Percentiles rank a stretch among this genome's conserved stretches.
Conservation (phyloP, 306 rosid species). For the Sophora flavescens region DNA sequence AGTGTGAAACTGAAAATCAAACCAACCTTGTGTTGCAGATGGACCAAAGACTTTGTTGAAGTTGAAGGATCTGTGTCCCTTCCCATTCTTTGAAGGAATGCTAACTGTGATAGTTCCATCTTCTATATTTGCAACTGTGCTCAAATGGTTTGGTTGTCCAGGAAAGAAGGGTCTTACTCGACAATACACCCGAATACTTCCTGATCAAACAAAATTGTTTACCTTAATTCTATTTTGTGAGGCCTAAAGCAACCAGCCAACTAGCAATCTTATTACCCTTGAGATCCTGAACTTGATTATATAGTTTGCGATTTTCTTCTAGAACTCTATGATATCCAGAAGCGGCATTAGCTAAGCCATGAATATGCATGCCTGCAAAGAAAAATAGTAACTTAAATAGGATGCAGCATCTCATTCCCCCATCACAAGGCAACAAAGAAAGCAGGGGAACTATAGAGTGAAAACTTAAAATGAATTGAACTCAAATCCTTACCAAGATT, state of each 20-base stretch:
- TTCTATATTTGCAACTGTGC: constrained; percentile 80
- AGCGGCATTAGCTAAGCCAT: constrained; percentile 90
- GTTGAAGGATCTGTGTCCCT: constrained; percentile 73
- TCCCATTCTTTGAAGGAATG: constrained; percentile 83
- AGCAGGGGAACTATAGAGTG: background rate
- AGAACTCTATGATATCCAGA: constrained; percentile 96
- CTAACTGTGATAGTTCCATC: constrained; percentile 76
- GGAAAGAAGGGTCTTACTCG: constrained; percentile 94
- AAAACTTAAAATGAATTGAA: constrained; percentile 18
- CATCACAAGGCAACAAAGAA: constrained; percentile 11
- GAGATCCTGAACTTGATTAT: constrained; percentile 97
- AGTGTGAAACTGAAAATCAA: background rate
- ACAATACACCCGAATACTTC: constrained; percentile 96
- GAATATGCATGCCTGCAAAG: constrained; percentile 72
- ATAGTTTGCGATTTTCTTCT: constrained; percentile 90
- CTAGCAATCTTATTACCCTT: constrained; percentile 67
- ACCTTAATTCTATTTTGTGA: constrained; percentile 19
- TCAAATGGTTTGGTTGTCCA: constrained; percentile 64
- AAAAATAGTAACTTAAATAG: constrained; percentile 30
- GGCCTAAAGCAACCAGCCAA: constrained; percentile 37
- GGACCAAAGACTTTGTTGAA: constrained; percentile 96
- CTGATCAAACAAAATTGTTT: constrained; percentile 57
- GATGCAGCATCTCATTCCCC: constrained; percentile 14
- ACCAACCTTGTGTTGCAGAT: constrained; percentile 87
- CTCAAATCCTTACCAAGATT: constrained; percentile 69